Percentiles rank a stretch among this genome's conserved stretches.
These are phyloP conservation scores for Thelonectria blattea DNA, from an alignment of 2,329 filamentous ascomycete genomes.

Conservation along the genomic window DNA sequence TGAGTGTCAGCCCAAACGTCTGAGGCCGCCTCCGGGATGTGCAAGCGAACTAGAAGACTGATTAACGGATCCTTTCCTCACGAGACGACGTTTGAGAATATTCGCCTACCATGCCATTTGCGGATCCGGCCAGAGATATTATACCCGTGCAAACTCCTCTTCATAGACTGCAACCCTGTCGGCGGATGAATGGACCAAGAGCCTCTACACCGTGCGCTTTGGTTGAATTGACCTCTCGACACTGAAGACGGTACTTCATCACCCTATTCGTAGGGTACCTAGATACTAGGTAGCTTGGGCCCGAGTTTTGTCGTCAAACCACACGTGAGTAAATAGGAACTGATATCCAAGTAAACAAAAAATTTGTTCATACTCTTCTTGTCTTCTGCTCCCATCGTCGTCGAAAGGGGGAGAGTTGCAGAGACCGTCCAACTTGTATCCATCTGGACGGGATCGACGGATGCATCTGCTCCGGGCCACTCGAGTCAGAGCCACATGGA, in stretches of 20 bases:
- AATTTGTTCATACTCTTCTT: neutral
- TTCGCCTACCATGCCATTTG: neutral
- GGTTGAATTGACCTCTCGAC: too few relatives aligned
- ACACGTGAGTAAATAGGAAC: neutral
- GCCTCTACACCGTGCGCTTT: neutral
- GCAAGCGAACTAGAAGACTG: neutral
- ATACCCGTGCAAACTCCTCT: slow-evolving; percentile 3
- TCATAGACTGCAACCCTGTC: neutral
- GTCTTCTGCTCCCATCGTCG: neutral
- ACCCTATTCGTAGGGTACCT: too few relatives aligned
- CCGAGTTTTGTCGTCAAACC: neutral
- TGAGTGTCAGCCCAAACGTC: slow-evolving; percentile 29
- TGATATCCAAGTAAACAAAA: neutral
- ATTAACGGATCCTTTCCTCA: slow-evolving; percentile 1
- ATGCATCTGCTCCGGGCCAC: neutral
- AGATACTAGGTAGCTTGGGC: neutral
- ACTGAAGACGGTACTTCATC: too few relatives aligned
- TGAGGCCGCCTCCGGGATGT: slow-evolving; percentile 12
- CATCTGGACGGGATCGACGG: neutral
- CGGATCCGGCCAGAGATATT: neutral
- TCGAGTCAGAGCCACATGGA: neutral
- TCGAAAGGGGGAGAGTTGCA: neutral
- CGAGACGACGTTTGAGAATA: slow-evolving; percentile 3
- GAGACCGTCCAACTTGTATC: neutral
- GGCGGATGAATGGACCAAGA: neutral